Percentiles rank a stretch among this genome's conserved stretches.
Conservation (phyloP, 73 alveolate genomes). For the Halteria grandinella region DNA sequence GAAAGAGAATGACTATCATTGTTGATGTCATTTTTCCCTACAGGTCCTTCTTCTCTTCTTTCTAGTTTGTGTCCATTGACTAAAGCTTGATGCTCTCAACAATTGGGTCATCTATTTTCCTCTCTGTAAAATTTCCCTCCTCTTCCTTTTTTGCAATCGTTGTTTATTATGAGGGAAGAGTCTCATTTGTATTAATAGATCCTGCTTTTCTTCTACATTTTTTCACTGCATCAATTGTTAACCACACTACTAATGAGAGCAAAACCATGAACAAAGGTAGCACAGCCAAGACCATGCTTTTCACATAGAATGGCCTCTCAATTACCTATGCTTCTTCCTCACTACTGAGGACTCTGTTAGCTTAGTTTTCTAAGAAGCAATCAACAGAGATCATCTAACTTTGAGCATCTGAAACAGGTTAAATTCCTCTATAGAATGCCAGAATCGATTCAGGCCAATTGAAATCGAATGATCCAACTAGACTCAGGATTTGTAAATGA, state of each 20-base stretch:
- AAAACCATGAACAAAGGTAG: not conserved
- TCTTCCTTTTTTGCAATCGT: too few species aligned
- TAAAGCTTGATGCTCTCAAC: too few species aligned
- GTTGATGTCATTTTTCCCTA: not conserved
- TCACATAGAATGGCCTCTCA: not conserved
- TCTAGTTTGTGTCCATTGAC: too few species aligned
- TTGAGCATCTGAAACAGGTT: not conserved
- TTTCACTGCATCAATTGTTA: not conserved
- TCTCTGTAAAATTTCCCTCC: too few species aligned
- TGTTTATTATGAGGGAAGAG: too few species aligned
- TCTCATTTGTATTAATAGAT: too few species aligned
- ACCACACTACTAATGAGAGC: not conserved
- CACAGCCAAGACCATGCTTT: not conserved
- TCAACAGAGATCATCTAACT: not conserved
- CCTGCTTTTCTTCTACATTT: too few species aligned
- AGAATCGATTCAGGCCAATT: constrained; percentile 1
- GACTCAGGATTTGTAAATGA: constrained; percentile 38
- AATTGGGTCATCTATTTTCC: too few species aligned
- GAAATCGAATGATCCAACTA: constrained; percentile 13
- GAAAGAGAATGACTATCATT: not conserved
- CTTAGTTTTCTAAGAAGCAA: not conserved
- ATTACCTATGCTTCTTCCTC: not conserved
- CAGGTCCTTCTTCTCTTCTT: not conserved
- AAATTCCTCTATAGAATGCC: not conserved
- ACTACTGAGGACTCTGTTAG: too few species aligned